Percentiles rank a stretch among this genome's conserved stretches.
These are phyloP conservation scores for Acanthamoeba divionensis DNA, from an alignment of 208 protist genomes.

Conservation along the genomic window DNA sequence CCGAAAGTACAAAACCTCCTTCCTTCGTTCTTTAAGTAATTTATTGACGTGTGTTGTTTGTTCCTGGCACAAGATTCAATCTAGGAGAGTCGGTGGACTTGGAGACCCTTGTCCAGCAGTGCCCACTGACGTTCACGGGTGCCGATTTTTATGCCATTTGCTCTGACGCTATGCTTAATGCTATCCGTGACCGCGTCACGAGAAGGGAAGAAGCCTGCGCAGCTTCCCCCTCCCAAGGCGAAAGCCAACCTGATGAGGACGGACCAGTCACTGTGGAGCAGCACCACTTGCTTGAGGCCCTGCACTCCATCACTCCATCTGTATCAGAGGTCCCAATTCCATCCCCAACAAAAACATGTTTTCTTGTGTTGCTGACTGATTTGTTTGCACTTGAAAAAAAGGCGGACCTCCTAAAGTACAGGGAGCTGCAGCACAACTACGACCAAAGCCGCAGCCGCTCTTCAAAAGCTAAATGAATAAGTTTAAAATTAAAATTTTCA, in stretches of 20 bases:
- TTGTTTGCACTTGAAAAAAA: too few relatives aligned
- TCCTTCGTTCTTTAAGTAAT: not conserved
- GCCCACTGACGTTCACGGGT: conserved; percentile 67
- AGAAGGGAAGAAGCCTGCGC: not conserved
- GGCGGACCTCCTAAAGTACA: not conserved
- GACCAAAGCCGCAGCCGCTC: not conserved
- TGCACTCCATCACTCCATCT: conserved; percentile 66
- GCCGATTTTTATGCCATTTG: conserved; percentile 77
- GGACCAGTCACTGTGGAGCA: conserved; percentile 65
- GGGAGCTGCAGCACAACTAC: conserved; percentile 19
- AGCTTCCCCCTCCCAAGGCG: not conserved
- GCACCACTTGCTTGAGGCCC: conserved; percentile 70
- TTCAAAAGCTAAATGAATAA: too few relatives aligned
- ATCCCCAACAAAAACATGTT: too few relatives aligned
- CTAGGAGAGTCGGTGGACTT: conserved; percentile 60
- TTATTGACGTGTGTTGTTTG: not conserved
- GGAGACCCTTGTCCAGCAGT: conserved; percentile 41
- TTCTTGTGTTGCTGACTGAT: too few relatives aligned
- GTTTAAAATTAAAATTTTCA: too few relatives aligned
- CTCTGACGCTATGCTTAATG: conserved; percentile 64
- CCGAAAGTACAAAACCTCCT: conserved; percentile 63
- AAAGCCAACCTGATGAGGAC: not conserved
- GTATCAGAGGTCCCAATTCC: conserved; percentile 71
- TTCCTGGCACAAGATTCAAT: conserved; percentile 61
- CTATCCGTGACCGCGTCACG: conserved; percentile 65